These are phyloP conservation scores for Allium sativum DNA, from an alignment of 106 monocot genomes.

Conservation along the genomic window DNA sequence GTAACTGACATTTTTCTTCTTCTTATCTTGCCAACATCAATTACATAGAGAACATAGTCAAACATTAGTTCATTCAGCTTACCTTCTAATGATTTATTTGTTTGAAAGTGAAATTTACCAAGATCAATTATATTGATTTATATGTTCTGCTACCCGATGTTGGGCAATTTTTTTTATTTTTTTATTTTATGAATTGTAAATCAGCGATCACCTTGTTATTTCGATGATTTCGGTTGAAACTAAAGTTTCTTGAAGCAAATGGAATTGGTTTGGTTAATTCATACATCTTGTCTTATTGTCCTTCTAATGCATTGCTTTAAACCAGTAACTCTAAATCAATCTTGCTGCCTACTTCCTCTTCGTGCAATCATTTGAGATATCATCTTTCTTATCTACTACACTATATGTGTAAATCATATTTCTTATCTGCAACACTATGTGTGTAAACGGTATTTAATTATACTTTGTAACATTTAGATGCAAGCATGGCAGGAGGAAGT, in stretches of 20 bases:
- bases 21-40: not conserved
- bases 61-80: too few relatives aligned
- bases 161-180: too few relatives aligned
- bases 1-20: conserved; percentile 19
- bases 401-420: not conserved
- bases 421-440: not conserved
- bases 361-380: conserved; percentile 58
- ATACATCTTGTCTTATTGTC: not conserved
- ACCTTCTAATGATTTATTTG: too few relatives aligned
- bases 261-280: not conserved
- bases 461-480: conserved; percentile 31
- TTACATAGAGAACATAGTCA: not conserved
- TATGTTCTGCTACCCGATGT: too few relatives aligned
- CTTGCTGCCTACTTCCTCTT: not conserved
- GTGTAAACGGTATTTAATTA: conserved; percentile 5
- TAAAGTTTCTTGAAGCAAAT: not conserved
- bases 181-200: too few relatives aligned
- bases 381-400: not conserved
- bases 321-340: not conserved
- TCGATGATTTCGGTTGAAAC: not conserved
- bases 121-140: too few relatives aligned
- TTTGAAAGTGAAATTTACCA: too few relatives aligned
- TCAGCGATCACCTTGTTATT: too few relatives aligned
- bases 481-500: conserved; percentile 99
- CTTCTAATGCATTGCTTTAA: not conserved